Evolutionary conservation across 805 yeast genomes (phyloP).

Genomic region (Saturnispora diversa): DNA sequence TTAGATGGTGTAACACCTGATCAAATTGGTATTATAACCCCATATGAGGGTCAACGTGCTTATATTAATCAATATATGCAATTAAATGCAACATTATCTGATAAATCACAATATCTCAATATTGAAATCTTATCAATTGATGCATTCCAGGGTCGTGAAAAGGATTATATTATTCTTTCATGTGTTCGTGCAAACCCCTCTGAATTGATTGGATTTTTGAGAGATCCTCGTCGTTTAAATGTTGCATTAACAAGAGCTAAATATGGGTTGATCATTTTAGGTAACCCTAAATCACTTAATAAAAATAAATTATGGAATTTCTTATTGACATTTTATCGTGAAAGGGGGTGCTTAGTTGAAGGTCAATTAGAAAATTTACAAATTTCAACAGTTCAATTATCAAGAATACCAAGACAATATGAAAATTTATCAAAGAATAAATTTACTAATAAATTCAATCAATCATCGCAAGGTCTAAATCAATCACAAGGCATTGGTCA

Average conservation of each 20-base stretch:
- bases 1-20: constrained; percentile 69
- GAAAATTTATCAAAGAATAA: constrained; percentile 5
- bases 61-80: constrained; percentile 73
- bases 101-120: constrained; percentile 53
- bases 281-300: constrained; percentile 74
- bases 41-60: constrained; percentile 90
- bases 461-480: constrained; percentile 7
- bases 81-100: constrained; percentile 54
- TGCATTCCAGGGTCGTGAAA: constrained; percentile 55
- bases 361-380: constrained; percentile 79
- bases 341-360: constrained; percentile 81
- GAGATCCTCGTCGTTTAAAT: constrained; percentile 78
- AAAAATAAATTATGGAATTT: constrained; percentile 72
- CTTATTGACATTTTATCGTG: constrained; percentile 68
- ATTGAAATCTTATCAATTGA: constrained; percentile 83
- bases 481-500: neutral
- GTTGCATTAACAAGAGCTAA: constrained; percentile 87
- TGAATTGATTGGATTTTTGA: constrained; percentile 72
- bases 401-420: constrained; percentile 15
- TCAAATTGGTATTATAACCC: constrained; percentile 89
- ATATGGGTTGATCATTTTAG: constrained; percentile 71
- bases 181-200: constrained; percentile 61
- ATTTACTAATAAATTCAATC: neutral
- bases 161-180: constrained; percentile 43
- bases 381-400: constrained; percentile 53